Conservation (phyloP, 306 rosid species). For the Begonia masoniana region DNA sequence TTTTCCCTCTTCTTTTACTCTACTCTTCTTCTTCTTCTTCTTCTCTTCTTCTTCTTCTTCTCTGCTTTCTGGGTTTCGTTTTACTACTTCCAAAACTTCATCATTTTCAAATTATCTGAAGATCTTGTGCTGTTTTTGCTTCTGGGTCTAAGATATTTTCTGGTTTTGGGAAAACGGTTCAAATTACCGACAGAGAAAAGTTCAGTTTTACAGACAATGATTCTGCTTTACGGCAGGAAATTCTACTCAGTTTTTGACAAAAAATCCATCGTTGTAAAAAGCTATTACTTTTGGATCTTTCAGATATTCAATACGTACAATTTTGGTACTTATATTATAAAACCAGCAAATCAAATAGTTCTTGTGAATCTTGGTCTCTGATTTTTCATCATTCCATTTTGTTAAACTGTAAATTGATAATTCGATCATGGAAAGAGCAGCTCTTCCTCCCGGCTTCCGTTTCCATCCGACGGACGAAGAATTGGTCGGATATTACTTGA, state of each 20-base stretch:
- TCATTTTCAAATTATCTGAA: neutral
- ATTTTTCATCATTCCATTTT: too few species aligned
- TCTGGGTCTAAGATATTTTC: slow-evolving; percentile 5
- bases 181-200: neutral
- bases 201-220: slow-evolving; percentile 39
- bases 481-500: slow-evolving; percentile 65
- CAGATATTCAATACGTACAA: slow-evolving; percentile 49
- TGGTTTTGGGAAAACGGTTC: slow-evolving; percentile 9
- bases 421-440: slow-evolving; percentile 28
- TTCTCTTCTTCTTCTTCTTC: slow-evolving; percentile 8
- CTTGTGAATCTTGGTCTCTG: too few species aligned
- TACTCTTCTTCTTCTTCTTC: neutral
- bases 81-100: slow-evolving; percentile 4
- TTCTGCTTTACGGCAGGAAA: slow-evolving; percentile 40
- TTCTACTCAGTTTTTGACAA: slow-evolving; percentile 34
- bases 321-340: slow-evolving; percentile 28
- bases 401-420: too few species aligned
- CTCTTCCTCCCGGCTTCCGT: slow-evolving; percentile 77
- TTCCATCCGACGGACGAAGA: slow-evolving; percentile 92
- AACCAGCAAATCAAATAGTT: too few species aligned
- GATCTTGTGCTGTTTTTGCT: slow-evolving; percentile 11
- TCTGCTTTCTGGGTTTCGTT: slow-evolving; percentile 10
- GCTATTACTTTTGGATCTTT: slow-evolving; percentile 78
- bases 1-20: slow-evolving; percentile 21
- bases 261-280: slow-evolving; percentile 39